Conservation (phyloP, 2,329 filamentous ascomycete species). For the Cladophialophora psammophila region DNA sequence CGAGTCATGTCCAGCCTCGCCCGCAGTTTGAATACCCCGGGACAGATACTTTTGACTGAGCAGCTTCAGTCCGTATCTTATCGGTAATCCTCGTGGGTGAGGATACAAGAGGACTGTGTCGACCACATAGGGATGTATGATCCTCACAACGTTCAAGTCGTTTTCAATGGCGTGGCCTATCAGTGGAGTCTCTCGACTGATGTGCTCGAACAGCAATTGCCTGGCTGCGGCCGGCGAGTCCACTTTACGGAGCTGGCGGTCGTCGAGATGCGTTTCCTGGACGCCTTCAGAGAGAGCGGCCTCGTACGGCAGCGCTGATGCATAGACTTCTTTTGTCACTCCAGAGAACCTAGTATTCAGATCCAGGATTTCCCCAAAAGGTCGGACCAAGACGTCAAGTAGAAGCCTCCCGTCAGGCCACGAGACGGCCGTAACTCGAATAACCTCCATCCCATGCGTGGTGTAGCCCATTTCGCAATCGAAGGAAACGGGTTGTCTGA, state of each 20-base stretch:
- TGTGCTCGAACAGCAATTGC: constrained; percentile 74
- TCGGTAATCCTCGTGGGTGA: constrained; percentile 76
- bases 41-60: constrained; percentile 75
- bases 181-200: constrained; percentile 79
- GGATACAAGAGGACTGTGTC: constrained; percentile 88
- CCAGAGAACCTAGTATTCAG: constrained; percentile 93
- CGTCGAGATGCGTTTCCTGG: constrained; percentile 5
- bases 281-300: constrained; percentile 34
- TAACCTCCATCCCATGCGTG: constrained; percentile 82
- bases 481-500: constrained; percentile 67
- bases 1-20: constrained; percentile 79
- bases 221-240: constrained; percentile 77
- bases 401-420: constrained; percentile 81
- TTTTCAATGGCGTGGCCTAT: constrained; percentile 96
- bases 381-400: constrained; percentile 84
- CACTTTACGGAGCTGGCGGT: constrained; percentile 72
- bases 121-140: constrained; percentile 84
- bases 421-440: constrained; percentile 84
- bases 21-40: constrained; percentile 79
- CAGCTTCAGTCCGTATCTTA: constrained; percentile 77
- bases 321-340: constrained; percentile 78
- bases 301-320: constrained; percentile 67
- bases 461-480: constrained; percentile 99
- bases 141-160: constrained; percentile 83
- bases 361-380: constrained; percentile 83